Evolutionary conservation across 164 flowering plant species (phyloP), one percentile per base, ranked within the genome.

Genomic region (Nelumbo lutea): DNA sequence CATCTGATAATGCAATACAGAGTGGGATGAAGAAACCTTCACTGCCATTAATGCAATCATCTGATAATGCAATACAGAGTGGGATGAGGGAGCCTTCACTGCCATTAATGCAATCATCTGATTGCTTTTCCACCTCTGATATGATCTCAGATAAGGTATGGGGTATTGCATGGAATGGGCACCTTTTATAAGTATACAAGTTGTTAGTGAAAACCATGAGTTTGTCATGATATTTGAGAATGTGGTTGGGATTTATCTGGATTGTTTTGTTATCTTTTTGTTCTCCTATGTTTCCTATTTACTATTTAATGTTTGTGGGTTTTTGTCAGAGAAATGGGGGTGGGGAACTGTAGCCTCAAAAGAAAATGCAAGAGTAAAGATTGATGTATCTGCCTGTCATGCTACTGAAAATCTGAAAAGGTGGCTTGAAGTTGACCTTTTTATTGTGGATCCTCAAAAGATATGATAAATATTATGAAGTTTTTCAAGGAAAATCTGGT

Each of bases 141-240:
- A 43, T 73, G 74, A 55, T 68, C 42, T 64, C 71, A 1, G 69
- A 67, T 8, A 70, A 70, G 79, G 79, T 77, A 73, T 9, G 51
- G 27, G 5, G 11, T 4, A 43, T 45, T 8, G 51, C 71, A 44
- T 9, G 9, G 6, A 40, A 60, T 47, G 51, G 39, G 53, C 42
- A 14, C 51, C 27, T 66, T 66, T 55, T 42, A 6, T 4, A 5
- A 7, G 45, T 11, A 39, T 0, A 27, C 27, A 43, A 1, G 15
- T 45, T 44, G 43, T 39, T 52, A 42, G 11, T 38, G 39, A 50
- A n/a, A 46, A 65, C 61, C 39, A 5, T 53, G 69, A 65, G 41
- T 9, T n/a, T 15, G 40, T 41, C 51, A 51, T 62, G 7, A 44
- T 62, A 11, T 44, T 44, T 45, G 57, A n/a, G 47, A 48, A 64